Base-by-base conservation (phyloP, 257 asterid species). In the Ilex aquifolium region DNA sequence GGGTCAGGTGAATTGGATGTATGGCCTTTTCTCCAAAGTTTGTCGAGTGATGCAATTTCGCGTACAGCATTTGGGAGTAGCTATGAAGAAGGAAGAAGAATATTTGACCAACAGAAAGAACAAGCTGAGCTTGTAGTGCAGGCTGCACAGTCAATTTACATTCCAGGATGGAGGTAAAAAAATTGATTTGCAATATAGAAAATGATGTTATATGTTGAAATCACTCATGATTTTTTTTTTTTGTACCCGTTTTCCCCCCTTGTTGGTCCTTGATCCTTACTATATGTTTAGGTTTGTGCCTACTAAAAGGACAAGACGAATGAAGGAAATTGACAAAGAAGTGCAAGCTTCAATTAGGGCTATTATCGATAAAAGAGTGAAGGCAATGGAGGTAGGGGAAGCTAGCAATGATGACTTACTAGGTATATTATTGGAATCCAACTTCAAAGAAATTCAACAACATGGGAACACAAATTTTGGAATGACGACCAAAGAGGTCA, bases 21-120 rank as follows among this genome's bases (percentile, higher is more conserved):
- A 55, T 81, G 91, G 88, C 83, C 82, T 31, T 36, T 69, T 54
- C 60, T 84, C 6, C 79, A 79, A 56, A 61, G 51, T 3, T 13
- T 84, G 31, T 44, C 79, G 0, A 55, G 82, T 40, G 84, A 84
- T 49, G 83, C 78, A 2, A 77, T 84, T 44, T 82, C 86, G 12
- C 71, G 88, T 8, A 79, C 92, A 16, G 81, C 87, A 8, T 85
- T 85, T 36, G 93, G 93, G 2, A 85, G 88, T 65, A 79, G 71
- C 68, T 77, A 77, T 14, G 57, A 77, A 69, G 71, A 85, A 73
- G 92, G 88, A 5, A 66, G 65, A 63, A 71, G 16, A 53, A 68
- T 85, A 3, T 82, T 82, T 42, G 77, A 67, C 44, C 82, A 70
- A n/a, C 86, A 77, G 46, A 59, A 51, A 13, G 90, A 85, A 59